Evolutionary conservation across 2,329 filamentous ascomycete genomes (phyloP), one percentile per base, ranked within the genome.

Genomic region (Cercospora canescens): DNA sequence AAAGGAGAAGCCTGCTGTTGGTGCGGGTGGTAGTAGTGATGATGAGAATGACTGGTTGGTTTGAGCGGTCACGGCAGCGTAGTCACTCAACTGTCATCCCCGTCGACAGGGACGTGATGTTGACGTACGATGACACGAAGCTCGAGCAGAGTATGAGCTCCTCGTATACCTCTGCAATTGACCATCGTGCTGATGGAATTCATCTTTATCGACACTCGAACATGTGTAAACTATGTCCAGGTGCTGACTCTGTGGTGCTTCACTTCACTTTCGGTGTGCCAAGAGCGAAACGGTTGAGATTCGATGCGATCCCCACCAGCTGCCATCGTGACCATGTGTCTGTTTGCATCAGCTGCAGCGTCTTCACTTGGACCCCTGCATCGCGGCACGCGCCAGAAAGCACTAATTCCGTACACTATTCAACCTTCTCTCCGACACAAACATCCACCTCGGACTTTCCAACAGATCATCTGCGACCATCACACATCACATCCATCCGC

Each of bases 31-130:
- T 9, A 12, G 52, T 14, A 48, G 28, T 39, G 61, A 56, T 11
- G 60, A 63, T 48, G 65, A 18, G 37, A 58, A 61, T n/a, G 62
- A 65, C 3, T 58, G 18, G 14, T 21, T 67, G 60, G 39, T 45
- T 24, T 67, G 41, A 64, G 48, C 12, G 37, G 16, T 12, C 4
- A 8, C 4, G 9, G 9, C 8, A 9, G 32, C 6, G 24, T 1
- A 11, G 16, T n/a, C 24, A n/a, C 26, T n/a, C 21, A 14, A 50
- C 45, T 16, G 3, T 24, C 11, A 50, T 4, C 14, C 11, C 24
- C 11, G 28, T 28, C 2, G 45, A 50, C 6, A 6, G 21, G 18
- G 16, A 3, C 9, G 45, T 24, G 24, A 30, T 14, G 21, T 28
- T n/a, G 12, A 50, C 24, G 1, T 4, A 16, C 24, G 9, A 26